These are phyloP conservation scores for Fraxinus latifolia DNA, from an alignment of 305 asterid genomes.

Conservation along the genomic window DNA sequence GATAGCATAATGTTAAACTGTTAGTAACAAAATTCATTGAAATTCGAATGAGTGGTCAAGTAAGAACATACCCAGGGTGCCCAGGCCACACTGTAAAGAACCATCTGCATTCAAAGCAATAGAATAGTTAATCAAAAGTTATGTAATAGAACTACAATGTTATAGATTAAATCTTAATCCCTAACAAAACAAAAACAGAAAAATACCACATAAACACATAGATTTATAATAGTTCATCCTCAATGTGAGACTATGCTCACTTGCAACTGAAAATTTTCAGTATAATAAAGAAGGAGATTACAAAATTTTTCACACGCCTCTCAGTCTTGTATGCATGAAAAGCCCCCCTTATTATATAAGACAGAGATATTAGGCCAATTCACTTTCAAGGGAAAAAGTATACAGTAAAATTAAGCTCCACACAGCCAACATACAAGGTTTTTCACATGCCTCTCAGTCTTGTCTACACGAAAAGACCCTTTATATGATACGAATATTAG, in stretches of 20 bases:
- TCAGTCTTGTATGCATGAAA: neutral
- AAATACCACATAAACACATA: neutral
- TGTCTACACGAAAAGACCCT: neutral
- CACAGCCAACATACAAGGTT: neutral
- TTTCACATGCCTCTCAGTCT: neutral
- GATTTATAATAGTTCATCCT: neutral
- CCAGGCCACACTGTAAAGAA: conserved; percentile 82
- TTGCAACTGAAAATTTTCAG: neutral
- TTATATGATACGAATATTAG: neutral
- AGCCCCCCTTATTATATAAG: neutral
- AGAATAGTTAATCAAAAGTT: neutral
- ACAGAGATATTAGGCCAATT: neutral
- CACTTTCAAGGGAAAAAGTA: neutral
- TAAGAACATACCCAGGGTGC: conserved; percentile 65
- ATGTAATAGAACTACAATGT: neutral
- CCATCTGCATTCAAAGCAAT: conserved; percentile 51
- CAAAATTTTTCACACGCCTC: neutral
- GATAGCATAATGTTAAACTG: neutral
- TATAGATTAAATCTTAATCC: neutral
- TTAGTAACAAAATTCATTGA: neutral
- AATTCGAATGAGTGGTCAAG: neutral
- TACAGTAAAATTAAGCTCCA: neutral
- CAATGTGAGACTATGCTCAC: neutral
- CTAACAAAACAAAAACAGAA: neutral
- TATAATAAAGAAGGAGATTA: neutral